A percentile compares a stretch with the other conserved stretches of the same genome.
phyloP scores from a whole-genome alignment of 495 filamentous ascomycete species.

The Coniosporium apollinis region DNA sequence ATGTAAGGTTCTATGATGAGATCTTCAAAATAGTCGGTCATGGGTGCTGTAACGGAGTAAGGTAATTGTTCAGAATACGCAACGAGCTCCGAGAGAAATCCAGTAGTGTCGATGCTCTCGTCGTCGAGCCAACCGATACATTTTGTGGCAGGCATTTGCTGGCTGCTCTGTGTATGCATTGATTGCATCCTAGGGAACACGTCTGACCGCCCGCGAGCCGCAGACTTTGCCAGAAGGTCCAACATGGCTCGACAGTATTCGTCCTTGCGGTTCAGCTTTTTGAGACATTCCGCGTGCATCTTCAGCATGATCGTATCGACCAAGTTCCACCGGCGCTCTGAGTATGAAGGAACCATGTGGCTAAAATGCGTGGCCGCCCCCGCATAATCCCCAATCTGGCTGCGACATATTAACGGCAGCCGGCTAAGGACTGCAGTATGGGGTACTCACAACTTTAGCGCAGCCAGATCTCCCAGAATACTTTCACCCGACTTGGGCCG shows the following conservation, averaged over 20 bases:
- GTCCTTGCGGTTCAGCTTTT: slow-evolving; percentile 53
- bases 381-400: slow-evolving; percentile 49
- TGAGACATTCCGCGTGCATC: slow-evolving; percentile 72
- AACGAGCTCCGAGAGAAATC: slow-evolving; percentile 51
- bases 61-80: slow-evolving; percentile 41
- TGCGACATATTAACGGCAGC: slow-evolving; percentile 9
- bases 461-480: slow-evolving; percentile 70
- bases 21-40: slow-evolving; percentile 57
- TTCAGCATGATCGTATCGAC: slow-evolving; percentile 70
- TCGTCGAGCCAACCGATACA: slow-evolving; percentile 23
- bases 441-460: slow-evolving; percentile 51
- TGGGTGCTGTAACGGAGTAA: slow-evolving; percentile 46
- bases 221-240: slow-evolving; percentile 58
- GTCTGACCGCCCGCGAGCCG: slow-evolving; percentile 38
- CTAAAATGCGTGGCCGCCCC: slow-evolving; percentile 67
- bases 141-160: no score
- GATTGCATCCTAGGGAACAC: no score
- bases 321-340: slow-evolving; percentile 58
- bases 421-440: slow-evolving; percentile 1
- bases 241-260: slow-evolving; percentile 66
- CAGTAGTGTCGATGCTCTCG: slow-evolving; percentile 35
- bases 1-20: slow-evolving; percentile 53
- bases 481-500: slow-evolving; percentile 58
- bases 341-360: slow-evolving; percentile 68
- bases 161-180: no score